Conservation (phyloP, 305 asterid species). For the Galium porrigens region DNA sequence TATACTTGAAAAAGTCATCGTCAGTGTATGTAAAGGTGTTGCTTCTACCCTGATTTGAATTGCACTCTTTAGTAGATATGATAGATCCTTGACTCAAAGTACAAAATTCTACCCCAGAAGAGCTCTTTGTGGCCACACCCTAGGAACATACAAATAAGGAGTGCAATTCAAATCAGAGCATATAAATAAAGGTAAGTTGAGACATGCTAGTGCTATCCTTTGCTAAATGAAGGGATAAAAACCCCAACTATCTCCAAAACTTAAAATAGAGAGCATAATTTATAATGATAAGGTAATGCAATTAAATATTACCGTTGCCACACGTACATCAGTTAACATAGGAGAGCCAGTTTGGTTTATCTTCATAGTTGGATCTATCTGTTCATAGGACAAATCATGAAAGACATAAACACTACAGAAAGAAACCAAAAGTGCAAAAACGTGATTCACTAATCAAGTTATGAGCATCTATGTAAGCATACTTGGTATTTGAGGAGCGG, state of each 20-base stretch:
- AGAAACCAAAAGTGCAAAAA: not conserved
- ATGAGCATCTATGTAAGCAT: not conserved
- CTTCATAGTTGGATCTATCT: slow-evolving; percentile 6
- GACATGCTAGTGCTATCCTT: not conserved
- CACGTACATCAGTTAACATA: not conserved
- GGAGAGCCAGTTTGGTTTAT: slow-evolving; percentile 8
- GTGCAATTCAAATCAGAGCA: too few relatives aligned
- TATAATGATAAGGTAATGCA: not conserved
- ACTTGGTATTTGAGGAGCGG: slow-evolving; percentile 6
- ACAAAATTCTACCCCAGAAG: too few relatives aligned
- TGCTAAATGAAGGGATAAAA: not conserved
- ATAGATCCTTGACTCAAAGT: too few relatives aligned
- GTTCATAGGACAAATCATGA: not conserved
- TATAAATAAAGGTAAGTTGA: too few relatives aligned
- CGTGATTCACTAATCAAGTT: not conserved
- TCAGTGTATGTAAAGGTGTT: not conserved
- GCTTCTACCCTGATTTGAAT: not conserved
- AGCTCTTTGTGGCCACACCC: too few relatives aligned
- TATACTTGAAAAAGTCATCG: not conserved
- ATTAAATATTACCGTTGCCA: not conserved
- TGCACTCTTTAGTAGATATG: not conserved
- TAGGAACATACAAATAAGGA: too few relatives aligned
- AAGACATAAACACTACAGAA: not conserved
- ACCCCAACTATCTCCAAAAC: too few relatives aligned
- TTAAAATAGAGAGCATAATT: not conserved